Conservation (phyloP, 75 land plant species). For the Cupressus sempervirens region DNA sequence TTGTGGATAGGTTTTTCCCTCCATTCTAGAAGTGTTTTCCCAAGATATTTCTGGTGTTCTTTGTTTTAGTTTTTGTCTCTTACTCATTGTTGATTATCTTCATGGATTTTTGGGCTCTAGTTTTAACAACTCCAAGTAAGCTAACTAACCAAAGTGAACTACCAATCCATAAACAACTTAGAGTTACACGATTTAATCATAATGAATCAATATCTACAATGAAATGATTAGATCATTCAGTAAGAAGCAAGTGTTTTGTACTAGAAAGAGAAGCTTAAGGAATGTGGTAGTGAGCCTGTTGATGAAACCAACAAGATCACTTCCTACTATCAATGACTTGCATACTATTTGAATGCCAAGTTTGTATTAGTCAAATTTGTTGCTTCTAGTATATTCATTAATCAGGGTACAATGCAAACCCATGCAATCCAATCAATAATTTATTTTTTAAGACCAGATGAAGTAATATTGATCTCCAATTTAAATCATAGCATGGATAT, state of each 20-base stretch:
- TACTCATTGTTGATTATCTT: too few relatives aligned
- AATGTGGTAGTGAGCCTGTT: conserved; percentile 6
- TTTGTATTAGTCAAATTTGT: not conserved
- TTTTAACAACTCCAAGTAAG: not conserved
- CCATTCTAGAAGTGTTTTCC: too few relatives aligned
- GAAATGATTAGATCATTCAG: not conserved
- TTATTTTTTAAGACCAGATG: not conserved
- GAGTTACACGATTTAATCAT: not conserved
- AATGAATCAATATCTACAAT: not conserved
- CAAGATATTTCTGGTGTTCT: too few relatives aligned
- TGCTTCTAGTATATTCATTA: not conserved
- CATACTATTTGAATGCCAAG: conserved; percentile 1
- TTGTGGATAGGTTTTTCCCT: too few relatives aligned
- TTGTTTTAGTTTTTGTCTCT: too few relatives aligned
- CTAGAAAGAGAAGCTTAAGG: conserved; percentile 2
- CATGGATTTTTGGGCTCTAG: too few relatives aligned
- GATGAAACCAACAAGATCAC: conserved; percentile 12
- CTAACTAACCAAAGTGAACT: too few relatives aligned
- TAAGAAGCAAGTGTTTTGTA: not conserved
- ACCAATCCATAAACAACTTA: not conserved
- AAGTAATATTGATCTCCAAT: too few relatives aligned
- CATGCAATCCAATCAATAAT: not conserved
- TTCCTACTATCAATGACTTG: conserved; percentile 4
- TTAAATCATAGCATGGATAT: too few relatives aligned
- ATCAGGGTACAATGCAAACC: not conserved